These are phyloP conservation scores for Gonapodya prolifera DNA, from an alignment of 192 early-diverging fungal genomes.

Conservation along the genomic window DNA sequence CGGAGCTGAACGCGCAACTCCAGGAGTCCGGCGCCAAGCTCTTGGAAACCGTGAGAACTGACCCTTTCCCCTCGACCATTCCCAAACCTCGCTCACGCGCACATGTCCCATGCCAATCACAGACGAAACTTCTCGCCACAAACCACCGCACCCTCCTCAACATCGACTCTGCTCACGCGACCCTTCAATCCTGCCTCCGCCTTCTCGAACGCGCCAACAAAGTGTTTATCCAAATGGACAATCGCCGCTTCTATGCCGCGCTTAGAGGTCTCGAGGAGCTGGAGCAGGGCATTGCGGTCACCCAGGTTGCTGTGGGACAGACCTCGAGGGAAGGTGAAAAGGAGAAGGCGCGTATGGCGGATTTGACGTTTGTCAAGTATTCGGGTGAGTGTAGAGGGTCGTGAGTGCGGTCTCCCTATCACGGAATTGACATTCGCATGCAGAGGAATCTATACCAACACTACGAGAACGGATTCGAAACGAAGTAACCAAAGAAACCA, in stretches of 20 bases:
- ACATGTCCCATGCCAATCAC: neutral
- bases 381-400: neutral
- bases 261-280: neutral
- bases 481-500: slow-evolving; percentile 73
- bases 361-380: neutral
- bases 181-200: slow-evolving; percentile 65
- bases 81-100: neutral
- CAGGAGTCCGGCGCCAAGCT: slow-evolving; percentile 68
- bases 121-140: neutral
- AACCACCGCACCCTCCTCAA: slow-evolving; percentile 56
- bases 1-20: slow-evolving; percentile 71
- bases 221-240: slow-evolving; percentile 60
- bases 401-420: neutral
- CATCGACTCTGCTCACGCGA: slow-evolving; percentile 70
- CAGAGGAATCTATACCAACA: slow-evolving; percentile 77
- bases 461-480: slow-evolving; percentile 77
- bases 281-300: neutral
- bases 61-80: neutral
- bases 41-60: slow-evolving; percentile 56
- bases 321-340: neutral
- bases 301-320: neutral
- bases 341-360: neutral
- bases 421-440: neutral
- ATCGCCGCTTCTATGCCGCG: neutral
- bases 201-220: slow-evolving; percentile 80